These are phyloP conservation scores for Allantophomopsis cytisporea DNA, from an alignment of 2,329 filamentous ascomycete species.

Conservation along the genomic window DNA sequence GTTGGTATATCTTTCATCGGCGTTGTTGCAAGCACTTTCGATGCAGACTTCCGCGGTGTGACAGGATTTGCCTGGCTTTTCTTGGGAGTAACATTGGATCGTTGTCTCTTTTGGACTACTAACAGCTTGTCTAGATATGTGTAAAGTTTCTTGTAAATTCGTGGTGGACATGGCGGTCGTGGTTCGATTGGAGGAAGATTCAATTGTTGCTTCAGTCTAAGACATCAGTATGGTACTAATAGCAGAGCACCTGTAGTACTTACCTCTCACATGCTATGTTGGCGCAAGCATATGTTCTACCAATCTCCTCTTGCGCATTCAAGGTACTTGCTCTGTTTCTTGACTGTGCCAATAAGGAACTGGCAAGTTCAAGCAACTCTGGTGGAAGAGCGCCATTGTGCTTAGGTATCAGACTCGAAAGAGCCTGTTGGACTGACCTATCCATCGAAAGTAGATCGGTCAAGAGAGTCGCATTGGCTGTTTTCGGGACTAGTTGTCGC, in stretches of 20 bases:
- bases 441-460: constrained; percentile 40
- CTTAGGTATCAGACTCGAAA: constrained; percentile 63
- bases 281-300: constrained; percentile 71
- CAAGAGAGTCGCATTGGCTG: background rate
- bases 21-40: background rate
- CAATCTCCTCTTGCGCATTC: constrained; percentile 78
- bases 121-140: constrained; percentile 65
- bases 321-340: constrained; percentile 63
- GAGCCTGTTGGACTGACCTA: constrained; percentile 56
- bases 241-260: constrained; percentile 1
- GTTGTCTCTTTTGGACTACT: constrained; percentile 20
- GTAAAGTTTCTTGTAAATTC: constrained; percentile 75
- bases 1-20: background rate
- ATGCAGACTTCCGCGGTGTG: constrained; percentile 1
- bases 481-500: too few species aligned
- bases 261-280: constrained; percentile 84
- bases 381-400: constrained; percentile 53
- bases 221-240: constrained; percentile 9
- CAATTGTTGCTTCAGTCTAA: constrained; percentile 59
- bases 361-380: constrained; percentile 57
- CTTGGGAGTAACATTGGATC: constrained; percentile 6
- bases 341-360: constrained; percentile 68
- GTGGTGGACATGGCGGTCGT: constrained; percentile 64
- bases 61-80: constrained; percentile 8
- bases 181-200: constrained; percentile 66